Percentiles rank a stretch among this genome's conserved stretches.
Conservation (phyloP, 1,139 yeast genomes). For the Lodderomyces orthopsilosis region DNA sequence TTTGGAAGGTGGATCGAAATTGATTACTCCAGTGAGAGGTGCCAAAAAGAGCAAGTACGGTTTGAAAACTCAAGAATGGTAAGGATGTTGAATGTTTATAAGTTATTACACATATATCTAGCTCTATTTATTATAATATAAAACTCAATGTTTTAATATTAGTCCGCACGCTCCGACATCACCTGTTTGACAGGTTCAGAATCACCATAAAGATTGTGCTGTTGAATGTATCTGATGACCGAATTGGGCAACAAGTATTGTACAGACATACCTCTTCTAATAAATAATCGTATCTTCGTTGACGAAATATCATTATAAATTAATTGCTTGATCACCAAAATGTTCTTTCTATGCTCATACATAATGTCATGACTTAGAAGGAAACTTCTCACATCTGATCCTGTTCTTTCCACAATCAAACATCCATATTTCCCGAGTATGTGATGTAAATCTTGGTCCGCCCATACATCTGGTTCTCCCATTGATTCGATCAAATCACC, state of each 20-base stretch:
- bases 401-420: conserved; percentile 93
- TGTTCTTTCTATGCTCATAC: conserved; percentile 94
- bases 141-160: conserved; percentile 4
- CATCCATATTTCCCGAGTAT: conserved; percentile 95
- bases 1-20: conserved; percentile 80
- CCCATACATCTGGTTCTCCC: conserved; percentile 99
- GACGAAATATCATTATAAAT: conserved; percentile 95
- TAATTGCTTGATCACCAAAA: conserved; percentile 89
- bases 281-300: conserved; percentile 87
- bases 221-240: conserved; percentile 92
- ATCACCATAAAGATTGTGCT: conserved; percentile 82
- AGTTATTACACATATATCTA: not conserved
- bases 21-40: conserved; percentile 66
- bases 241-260: conserved; percentile 92
- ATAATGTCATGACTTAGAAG: conserved; percentile 89
- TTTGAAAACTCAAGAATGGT: conserved; percentile 79
- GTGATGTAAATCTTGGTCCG: conserved; percentile 91
- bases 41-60: conserved; percentile 70
- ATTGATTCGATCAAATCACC: conserved; percentile 96
- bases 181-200: conserved; percentile 94
- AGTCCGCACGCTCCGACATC: conserved; percentile 53
- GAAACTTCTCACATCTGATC: conserved; percentile 91
- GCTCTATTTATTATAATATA: not conserved
- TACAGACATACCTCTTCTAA: conserved; percentile 94
- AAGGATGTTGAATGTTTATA: conserved; percentile 10